Evolutionary conservation across 2,329 filamentous ascomycete genomes (phyloP), one percentile per base, ranked within the genome.

Genomic region (Hawksworthiomyces lignivorus): DNA sequence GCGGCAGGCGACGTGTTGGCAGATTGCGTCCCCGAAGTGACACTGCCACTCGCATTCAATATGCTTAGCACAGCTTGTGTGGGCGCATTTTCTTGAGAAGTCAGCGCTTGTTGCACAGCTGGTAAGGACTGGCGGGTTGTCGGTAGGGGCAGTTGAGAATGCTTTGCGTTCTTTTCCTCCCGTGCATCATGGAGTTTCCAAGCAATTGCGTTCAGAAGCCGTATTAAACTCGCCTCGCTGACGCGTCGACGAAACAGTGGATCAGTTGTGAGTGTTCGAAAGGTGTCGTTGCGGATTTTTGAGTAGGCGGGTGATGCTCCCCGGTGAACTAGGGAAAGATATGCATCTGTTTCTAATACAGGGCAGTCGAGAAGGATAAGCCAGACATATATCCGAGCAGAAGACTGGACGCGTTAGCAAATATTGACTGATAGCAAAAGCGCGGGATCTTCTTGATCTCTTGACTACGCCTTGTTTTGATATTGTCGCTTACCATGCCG

Each of bases 221-320:
- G 85, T 47, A 95, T 97, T 31, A 98, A 68, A 61, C 86, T 94
- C 47, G 94, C 94, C 63, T 98, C 92, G 44, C 87, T 95, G 46
- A 98, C 92, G 44, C 90, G 84, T 24, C 92, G 81, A 48, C 92
- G 86, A 70, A 97, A 98, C 27, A 98, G 77, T n/a, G 90, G 89
- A 56, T 98, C 92, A 39, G 90, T 96, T 24, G 92, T 92, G 41
- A 98, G 72, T 1, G 92, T 98, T 54, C 92, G 87, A 62, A 97
- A 97, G 30, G 92, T 96, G 62, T 98, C 92, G 64, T 98, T 96
- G 60, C 89, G 86, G 58, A 98, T 98, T 67, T 98, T 98, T 55
- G 87, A 80, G 66, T 98, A 95, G 34, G 88, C 89, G 1, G 90
- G 89, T 4, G 90, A 97, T 19, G 90, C 85, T 48, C 92, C 90